A percentile compares a stretch with the other conserved stretches of the same genome.
phyloP scores from a whole-genome alignment of 2,329 filamentous ascomycete species.

The Biscogniauxia mediterranea region DNA sequence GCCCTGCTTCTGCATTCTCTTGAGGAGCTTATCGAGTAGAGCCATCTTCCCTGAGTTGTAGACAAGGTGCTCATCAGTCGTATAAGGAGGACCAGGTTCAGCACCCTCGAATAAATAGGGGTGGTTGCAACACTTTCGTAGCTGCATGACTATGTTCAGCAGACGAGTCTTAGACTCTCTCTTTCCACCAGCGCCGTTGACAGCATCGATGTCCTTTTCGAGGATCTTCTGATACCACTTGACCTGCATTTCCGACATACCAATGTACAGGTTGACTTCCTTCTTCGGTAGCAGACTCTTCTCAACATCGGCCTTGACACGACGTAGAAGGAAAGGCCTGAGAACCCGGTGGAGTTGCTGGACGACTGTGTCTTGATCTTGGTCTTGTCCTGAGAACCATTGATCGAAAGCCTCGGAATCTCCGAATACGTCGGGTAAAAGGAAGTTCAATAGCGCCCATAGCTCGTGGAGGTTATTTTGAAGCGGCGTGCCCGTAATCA shows the following conservation, averaged over 20 bases:
- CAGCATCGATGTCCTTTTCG: slow-evolving; percentile 97
- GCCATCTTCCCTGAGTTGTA: slow-evolving; percentile 97
- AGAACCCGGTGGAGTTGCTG: slow-evolving; percentile 93
- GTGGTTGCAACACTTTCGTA: slow-evolving; percentile 98
- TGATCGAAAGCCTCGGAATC: slow-evolving; percentile 96
- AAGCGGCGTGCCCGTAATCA: slow-evolving; percentile 94
- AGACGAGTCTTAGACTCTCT: slow-evolving; percentile 96
- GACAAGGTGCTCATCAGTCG: slow-evolving; percentile 93
- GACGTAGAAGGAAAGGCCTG: slow-evolving; percentile 87
- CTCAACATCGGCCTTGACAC: slow-evolving; percentile 96
- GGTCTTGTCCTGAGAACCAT: slow-evolving; percentile 91
- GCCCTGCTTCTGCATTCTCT: slow-evolving; percentile 77
- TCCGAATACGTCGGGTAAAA: slow-evolving; percentile 97
- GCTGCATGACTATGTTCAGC: slow-evolving; percentile 98
- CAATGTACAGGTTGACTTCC: slow-evolving; percentile 93
- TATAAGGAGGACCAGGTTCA: slow-evolving; percentile 95
- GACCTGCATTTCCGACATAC: slow-evolving; percentile 98
- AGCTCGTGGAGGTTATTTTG: slow-evolving; percentile 98
- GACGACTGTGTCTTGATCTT: slow-evolving; percentile 92
- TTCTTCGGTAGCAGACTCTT: slow-evolving; percentile 98
- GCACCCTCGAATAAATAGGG: slow-evolving; percentile 97
- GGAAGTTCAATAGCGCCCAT: slow-evolving; percentile 95
- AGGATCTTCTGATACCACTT: slow-evolving; percentile 99
- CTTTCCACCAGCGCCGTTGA: slow-evolving; percentile 94
- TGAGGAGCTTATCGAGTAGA: slow-evolving; percentile 88